These are phyloP conservation scores for Pestalotiopsis sp. DNA, from an alignment of 2,329 filamentous ascomycete species.

Conservation along the genomic window DNA sequence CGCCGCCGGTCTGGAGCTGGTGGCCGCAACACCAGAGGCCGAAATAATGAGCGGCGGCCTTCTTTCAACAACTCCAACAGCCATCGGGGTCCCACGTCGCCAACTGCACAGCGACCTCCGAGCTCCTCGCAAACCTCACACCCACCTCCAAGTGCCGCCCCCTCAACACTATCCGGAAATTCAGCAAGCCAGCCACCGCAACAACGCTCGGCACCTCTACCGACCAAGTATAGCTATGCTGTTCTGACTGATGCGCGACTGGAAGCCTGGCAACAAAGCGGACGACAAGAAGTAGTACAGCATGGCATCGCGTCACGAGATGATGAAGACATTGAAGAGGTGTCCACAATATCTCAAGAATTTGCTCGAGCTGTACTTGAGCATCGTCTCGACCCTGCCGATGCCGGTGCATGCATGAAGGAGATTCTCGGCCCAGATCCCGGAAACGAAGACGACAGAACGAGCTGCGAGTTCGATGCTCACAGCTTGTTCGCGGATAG, in stretches of 20 bases:
- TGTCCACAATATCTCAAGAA: slow-evolving; percentile 82
- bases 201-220: slow-evolving; percentile 30
- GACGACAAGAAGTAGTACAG: slow-evolving; percentile 68
- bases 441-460: slow-evolving; percentile 48
- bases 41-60: slow-evolving; percentile 53
- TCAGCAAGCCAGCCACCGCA: slow-evolving; percentile 19
- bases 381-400: slow-evolving; percentile 64
- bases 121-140: slow-evolving; percentile 39
- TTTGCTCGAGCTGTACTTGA: slow-evolving; percentile 77
- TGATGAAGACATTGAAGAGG: slow-evolving; percentile 68
- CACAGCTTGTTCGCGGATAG: slow-evolving; percentile 81
- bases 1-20: slow-evolving; percentile 47
- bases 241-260: slow-evolving; percentile 74
- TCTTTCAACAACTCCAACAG: slow-evolving; percentile 36
- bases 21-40: slow-evolving; percentile 47
- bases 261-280: slow-evolving; percentile 67
- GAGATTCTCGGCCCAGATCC: slow-evolving; percentile 69
- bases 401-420: slow-evolving; percentile 74
- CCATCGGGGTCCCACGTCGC: slow-evolving; percentile 33
- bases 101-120: slow-evolving; percentile 36
- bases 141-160: slow-evolving; percentile 26
- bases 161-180: slow-evolving; percentile 26
- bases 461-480: slow-evolving; percentile 58
- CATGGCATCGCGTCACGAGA: slow-evolving; percentile 66
- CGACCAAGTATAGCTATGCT: slow-evolving; percentile 69